Conservation (phyloP, 306 rosid species). For the Aeschynomene evenia region DNA sequence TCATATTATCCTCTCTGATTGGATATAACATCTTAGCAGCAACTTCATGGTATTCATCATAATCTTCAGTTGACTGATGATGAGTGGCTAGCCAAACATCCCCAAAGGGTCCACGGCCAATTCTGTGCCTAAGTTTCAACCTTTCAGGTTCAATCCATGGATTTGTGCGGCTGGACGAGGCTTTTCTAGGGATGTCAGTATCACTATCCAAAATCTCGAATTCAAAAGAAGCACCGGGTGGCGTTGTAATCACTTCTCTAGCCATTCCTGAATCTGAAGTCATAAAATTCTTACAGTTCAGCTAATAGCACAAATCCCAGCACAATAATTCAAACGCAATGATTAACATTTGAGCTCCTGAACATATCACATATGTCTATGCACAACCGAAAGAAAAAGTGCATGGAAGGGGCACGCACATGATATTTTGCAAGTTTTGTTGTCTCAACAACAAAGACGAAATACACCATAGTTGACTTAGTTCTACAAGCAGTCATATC, state of each 20-base stretch:
- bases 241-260: slow-evolving; percentile 46
- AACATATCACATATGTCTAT: neutral
- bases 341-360: neutral
- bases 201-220: slow-evolving; percentile 68
- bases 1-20: slow-evolving; percentile 65
- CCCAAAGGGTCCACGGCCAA: slow-evolving; percentile 85
- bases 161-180: slow-evolving; percentile 41
- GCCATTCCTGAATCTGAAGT: slow-evolving; percentile 63
- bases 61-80: slow-evolving; percentile 79
- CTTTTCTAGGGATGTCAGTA: slow-evolving; percentile 44
- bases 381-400: neutral
- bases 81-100: slow-evolving; percentile 95
- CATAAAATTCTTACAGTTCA: slow-evolving; percentile 20
- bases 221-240: slow-evolving; percentile 53
- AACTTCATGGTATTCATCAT: slow-evolving; percentile 81
- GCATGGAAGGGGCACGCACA: neutral
- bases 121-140: slow-evolving; percentile 83
- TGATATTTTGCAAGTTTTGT: neutral
- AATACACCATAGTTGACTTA: neutral
- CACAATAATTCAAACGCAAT: neutral
- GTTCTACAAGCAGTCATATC: neutral
- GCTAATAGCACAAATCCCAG: slow-evolving; percentile 3
- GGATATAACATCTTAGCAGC: slow-evolving; percentile 80
- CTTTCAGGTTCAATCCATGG: slow-evolving; percentile 80
- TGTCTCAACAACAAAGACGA: slow-evolving; percentile 5